A percentile compares a stretch with the other conserved stretches of the same genome.
phyloP scores from a whole-genome alignment of 176 grass and related monocot genomes.

The Oryza glumipatula region DNA sequence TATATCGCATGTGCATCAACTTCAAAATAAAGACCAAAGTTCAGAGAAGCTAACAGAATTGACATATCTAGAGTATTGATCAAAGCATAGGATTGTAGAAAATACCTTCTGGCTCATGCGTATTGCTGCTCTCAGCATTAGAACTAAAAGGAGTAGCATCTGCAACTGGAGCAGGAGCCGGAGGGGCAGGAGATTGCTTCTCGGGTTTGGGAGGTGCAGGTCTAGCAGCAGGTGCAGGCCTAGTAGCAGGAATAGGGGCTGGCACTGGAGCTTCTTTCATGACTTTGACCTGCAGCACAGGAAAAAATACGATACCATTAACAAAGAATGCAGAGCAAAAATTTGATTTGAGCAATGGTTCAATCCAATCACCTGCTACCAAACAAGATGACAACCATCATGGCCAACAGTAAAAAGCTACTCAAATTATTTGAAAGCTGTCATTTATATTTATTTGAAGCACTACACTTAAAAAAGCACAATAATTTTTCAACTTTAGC shows the following conservation, averaged over 20 bases:
- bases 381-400: not conserved
- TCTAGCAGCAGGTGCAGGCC: conserved; percentile 46
- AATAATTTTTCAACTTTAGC: not conserved
- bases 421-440: not conserved
- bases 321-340: conserved; percentile 11
- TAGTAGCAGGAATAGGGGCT: conserved; percentile 42
- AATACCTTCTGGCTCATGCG: conserved; percentile 81
- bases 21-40: conserved; percentile 36
- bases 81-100: conserved; percentile 18
- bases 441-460: not conserved
- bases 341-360: conserved; percentile 1
- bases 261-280: conserved; percentile 56
- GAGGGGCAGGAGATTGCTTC: conserved; percentile 38
- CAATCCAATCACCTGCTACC: not conserved
- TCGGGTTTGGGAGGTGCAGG: conserved; percentile 54
- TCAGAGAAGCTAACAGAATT: conserved; percentile 29
- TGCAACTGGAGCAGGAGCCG: conserved; percentile 33
- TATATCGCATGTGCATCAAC: conserved; percentile 76
- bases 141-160: conserved; percentile 58
- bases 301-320: conserved; percentile 27
- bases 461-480: not conserved
- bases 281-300: conserved; percentile 63
- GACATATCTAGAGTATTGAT: not conserved
- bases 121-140: conserved; percentile 54
- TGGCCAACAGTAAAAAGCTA: not conserved